These are phyloP conservation scores for Fusarium veterinarium DNA, from an alignment of 2,329 filamentous ascomycete genomes.

Conservation along the genomic window DNA sequence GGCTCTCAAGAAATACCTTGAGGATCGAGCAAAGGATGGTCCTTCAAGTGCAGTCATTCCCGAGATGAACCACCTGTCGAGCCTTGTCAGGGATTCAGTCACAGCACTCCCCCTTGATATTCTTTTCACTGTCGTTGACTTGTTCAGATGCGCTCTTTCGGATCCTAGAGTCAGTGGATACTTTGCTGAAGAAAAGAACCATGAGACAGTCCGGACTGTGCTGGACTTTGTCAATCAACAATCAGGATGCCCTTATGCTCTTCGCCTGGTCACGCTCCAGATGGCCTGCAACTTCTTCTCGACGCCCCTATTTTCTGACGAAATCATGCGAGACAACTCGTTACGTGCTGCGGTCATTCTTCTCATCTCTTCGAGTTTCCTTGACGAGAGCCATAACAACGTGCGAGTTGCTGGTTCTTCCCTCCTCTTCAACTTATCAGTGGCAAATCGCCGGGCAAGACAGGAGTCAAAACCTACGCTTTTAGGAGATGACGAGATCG, in stretches of 20 bases:
- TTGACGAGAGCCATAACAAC: constrained; percentile 79
- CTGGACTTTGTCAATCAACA: constrained; percentile 69
- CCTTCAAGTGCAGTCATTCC: constrained; percentile 77
- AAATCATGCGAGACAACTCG: constrained; percentile 64
- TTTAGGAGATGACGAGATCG: constrained; percentile 78
- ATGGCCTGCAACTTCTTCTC: constrained; percentile 88
- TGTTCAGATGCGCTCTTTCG: constrained; percentile 80
- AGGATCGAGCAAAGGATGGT: constrained; percentile 66
- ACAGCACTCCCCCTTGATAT: constrained; percentile 68
- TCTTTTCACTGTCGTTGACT: constrained; percentile 86
- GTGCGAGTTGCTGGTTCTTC: constrained; percentile 85
- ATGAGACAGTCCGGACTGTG: constrained; percentile 72
- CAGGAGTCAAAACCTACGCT: constrained; percentile 68
- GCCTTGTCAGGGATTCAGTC: constrained; percentile 68
- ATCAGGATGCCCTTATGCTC: constrained; percentile 76
- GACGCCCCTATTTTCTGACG: constrained; percentile 74
- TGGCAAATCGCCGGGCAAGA: constrained; percentile 74
- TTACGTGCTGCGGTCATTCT: constrained; percentile 71
- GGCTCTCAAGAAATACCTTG: constrained; percentile 77
- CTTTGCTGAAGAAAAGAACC: constrained; percentile 79
- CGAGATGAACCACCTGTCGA: constrained; percentile 72
- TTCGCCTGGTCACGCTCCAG: constrained; percentile 86
- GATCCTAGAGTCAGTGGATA: constrained; percentile 84
- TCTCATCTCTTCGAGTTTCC: constrained; percentile 80
- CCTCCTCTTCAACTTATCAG: constrained; percentile 84